Conservation (phyloP, 2,329 filamentous ascomycete species). For the Plenodomus tracheiphilus region DNA sequence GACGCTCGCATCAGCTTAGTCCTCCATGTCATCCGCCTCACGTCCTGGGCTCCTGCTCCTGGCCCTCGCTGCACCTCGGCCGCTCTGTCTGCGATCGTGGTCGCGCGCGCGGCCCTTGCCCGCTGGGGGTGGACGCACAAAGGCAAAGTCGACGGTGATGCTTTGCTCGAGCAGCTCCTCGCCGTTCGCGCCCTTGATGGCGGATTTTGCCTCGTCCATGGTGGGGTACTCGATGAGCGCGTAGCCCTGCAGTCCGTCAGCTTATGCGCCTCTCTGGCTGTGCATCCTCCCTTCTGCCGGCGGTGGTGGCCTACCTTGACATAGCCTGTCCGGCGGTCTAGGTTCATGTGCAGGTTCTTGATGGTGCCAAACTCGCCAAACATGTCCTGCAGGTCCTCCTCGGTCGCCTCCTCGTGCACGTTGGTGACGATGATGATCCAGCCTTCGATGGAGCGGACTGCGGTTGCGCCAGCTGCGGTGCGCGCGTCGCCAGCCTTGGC, state of each 20-base stretch:
- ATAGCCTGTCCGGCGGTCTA: slow-evolving; percentile 81
- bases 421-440: slow-evolving; percentile 89
- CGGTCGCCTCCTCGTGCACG: slow-evolving; percentile 83
- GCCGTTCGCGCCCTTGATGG: slow-evolving; percentile 77
- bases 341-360: slow-evolving; percentile 82
- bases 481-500: slow-evolving; percentile 67
- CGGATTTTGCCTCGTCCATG: slow-evolving; percentile 76
- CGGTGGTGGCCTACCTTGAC: slow-evolving; percentile 69
- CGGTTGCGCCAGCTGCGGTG: slow-evolving; percentile 73
- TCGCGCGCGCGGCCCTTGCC: slow-evolving; percentile 53
- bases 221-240: slow-evolving; percentile 84
- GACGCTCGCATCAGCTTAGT: slow-evolving; percentile 12
- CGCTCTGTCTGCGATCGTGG: slow-evolving; percentile 36
- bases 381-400: slow-evolving; percentile 79
- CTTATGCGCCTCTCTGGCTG: neutral
- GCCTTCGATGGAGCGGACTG: slow-evolving; percentile 83
- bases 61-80: slow-evolving; percentile 38
- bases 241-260: slow-evolving; percentile 65
- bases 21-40: slow-evolving; percentile 40
- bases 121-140: slow-evolving; percentile 72
- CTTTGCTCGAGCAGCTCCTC: slow-evolving; percentile 81
- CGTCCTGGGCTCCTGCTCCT: slow-evolving; percentile 51
- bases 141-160: slow-evolving; percentile 80
- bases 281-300: neutral
- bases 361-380: slow-evolving; percentile 86